These are phyloP conservation scores for Eimeria tenella DNA, from an alignment of 169 alveolate species.

Conservation along the genomic window DNA sequence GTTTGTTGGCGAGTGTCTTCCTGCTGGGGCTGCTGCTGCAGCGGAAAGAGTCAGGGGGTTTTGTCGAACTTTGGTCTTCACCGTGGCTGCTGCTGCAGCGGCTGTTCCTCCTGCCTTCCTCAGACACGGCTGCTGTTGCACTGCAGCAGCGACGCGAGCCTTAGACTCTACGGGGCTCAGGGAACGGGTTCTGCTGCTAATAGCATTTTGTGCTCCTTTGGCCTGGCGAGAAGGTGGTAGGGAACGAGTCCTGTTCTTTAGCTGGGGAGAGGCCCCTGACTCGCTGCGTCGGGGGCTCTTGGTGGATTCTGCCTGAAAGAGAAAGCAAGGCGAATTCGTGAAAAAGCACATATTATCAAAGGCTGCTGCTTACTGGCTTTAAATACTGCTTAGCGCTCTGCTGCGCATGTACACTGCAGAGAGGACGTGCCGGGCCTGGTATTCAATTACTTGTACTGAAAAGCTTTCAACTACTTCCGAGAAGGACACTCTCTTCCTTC, in stretches of 20 bases:
- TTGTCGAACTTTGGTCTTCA: too few species aligned
- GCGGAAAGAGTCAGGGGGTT: too few species aligned
- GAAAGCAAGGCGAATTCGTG: neutral
- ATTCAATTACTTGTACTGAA: neutral
- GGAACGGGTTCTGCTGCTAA: neutral
- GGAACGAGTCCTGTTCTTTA: neutral
- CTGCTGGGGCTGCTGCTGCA: too few species aligned
- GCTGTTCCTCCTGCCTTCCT: neutral
- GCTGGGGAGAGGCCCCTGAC: neutral
- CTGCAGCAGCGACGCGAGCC: neutral
- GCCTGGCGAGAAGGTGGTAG: neutral
- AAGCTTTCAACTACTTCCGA: constrained; percentile 20
- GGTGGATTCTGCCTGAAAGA: neutral
- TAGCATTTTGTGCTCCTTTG: neutral
- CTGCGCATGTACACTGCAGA: too few species aligned
- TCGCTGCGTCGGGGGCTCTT: neutral
- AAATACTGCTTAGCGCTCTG: too few species aligned
- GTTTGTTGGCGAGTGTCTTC: too few species aligned
- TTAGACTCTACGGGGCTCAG: neutral
- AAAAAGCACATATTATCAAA: neutral
- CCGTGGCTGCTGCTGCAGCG: too few species aligned
- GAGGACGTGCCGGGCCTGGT: too few species aligned
- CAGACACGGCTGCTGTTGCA: neutral
- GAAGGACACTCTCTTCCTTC: constrained; percentile 13
- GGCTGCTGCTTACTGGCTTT: too few species aligned